These are phyloP conservation scores for Strobilomyces echinocephalus DNA, from an alignment of 768 basidiomycete species.

Conservation along the genomic window DNA sequence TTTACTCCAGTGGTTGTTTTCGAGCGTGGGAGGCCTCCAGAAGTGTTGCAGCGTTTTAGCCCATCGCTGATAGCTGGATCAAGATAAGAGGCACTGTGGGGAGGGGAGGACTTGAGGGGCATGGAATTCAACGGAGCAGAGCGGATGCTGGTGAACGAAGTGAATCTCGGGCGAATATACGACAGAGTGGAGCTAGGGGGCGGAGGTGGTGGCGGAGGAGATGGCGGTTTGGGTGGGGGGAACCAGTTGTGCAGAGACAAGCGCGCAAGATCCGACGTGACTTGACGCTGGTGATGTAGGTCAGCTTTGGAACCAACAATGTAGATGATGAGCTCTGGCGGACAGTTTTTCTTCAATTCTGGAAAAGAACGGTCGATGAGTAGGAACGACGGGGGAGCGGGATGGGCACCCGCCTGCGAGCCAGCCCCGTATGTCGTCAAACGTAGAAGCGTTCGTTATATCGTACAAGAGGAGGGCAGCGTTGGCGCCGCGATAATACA, in stretches of 20 bases:
- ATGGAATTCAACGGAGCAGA: constrained; percentile 53
- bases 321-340: constrained; percentile 86
- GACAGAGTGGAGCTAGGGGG: constrained; percentile 37
- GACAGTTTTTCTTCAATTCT: constrained; percentile 90
- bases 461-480: constrained; percentile 94
- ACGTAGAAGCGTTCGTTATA: constrained; percentile 83
- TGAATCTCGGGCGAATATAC: constrained; percentile 34
- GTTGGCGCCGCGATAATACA: constrained; percentile 96
- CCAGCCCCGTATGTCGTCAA: constrained; percentile 91
- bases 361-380: constrained; percentile 11
- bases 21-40: constrained; percentile 43
- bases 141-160: constrained; percentile 46
- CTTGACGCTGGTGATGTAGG: constrained; percentile 64
- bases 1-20: constrained; percentile 42
- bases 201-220: constrained; percentile 61
- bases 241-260: constrained; percentile 84
- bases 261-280: constrained; percentile 79
- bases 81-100: constrained; percentile 57
- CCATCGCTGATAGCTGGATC: constrained; percentile 55
- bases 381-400: not conserved
- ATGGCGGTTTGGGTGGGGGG: constrained; percentile 67
- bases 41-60: constrained; percentile 50
- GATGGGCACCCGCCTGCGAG: constrained; percentile 58
- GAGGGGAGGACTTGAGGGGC: constrained; percentile 42
- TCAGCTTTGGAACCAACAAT: constrained; percentile 94